phyloP scores from a whole-genome alignment of 2,329 filamentous ascomycete species.

The Fusarium sp. region DNA sequence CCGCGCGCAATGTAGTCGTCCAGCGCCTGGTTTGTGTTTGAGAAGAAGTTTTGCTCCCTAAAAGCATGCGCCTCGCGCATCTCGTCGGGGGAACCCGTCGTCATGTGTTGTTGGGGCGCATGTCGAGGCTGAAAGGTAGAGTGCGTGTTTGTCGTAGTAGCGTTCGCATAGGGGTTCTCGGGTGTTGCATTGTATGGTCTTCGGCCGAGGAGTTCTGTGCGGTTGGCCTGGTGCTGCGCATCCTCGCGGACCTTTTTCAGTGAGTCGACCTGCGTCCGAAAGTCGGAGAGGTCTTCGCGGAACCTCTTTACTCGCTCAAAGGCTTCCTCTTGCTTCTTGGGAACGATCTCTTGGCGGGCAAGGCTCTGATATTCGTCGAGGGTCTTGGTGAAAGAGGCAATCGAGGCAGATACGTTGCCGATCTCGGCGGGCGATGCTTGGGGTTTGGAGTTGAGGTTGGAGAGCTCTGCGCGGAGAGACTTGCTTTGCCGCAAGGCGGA shows the following conservation, averaged over 20 bases:
- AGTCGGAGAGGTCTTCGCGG: slow-evolving; percentile 84
- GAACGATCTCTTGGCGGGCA: slow-evolving; percentile 89
- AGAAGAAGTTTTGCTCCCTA: slow-evolving; percentile 90
- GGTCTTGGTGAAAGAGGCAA: slow-evolving; percentile 87
- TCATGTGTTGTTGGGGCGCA: slow-evolving; percentile 55
- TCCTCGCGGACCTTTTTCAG: slow-evolving; percentile 86
- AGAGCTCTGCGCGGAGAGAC: slow-evolving; percentile 82
- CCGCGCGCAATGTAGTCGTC: slow-evolving; percentile 96
- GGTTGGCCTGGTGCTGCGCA: slow-evolving; percentile 73
- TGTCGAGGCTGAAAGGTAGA: slow-evolving; percentile 60
- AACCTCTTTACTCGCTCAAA: slow-evolving; percentile 89
- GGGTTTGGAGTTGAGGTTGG: slow-evolving; percentile 75
- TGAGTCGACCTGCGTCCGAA: slow-evolving; percentile 81
- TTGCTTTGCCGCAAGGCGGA: slow-evolving; percentile 88
- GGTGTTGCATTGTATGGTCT: slow-evolving; percentile 85
- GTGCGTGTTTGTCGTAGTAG: slow-evolving; percentile 53
- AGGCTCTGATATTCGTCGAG: slow-evolving; percentile 92
- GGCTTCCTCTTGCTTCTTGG: slow-evolving; percentile 93
- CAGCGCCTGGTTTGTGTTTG: slow-evolving; percentile 84
- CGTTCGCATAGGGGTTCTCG: slow-evolving; percentile 91
- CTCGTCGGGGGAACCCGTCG: slow-evolving; percentile 70
- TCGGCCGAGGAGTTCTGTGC: slow-evolving; percentile 87
- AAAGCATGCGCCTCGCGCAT: slow-evolving; percentile 86
- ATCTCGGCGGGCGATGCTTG: slow-evolving; percentile 69
- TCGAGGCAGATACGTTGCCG: slow-evolving; percentile 82